Evolutionary conservation across 2,329 filamentous ascomycete genomes (phyloP).

Genomic region (Exophiala lecanii-corni): DNA sequence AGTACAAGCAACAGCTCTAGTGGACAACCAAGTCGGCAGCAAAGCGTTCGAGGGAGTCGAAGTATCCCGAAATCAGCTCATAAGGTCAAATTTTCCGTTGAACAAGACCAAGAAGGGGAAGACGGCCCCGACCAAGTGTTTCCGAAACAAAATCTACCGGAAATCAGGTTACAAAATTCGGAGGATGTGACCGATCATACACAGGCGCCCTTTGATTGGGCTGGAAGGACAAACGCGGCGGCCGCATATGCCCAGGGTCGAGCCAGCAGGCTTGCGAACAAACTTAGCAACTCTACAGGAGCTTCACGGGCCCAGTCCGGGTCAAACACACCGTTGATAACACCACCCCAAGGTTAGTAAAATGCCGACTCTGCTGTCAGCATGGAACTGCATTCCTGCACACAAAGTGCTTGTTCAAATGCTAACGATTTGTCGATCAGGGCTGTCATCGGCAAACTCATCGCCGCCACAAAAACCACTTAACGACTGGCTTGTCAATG

Average conservation of each 20-base stretch:
- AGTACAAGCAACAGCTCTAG: conserved; percentile 12
- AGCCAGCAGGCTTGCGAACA: conserved; percentile 17
- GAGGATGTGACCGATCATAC: conserved; percentile 17
- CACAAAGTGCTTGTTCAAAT: too few species aligned
- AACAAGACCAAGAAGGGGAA: conserved; percentile 4
- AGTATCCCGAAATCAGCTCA: conserved; percentile 6
- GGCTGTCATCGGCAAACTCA: conserved; percentile 14
- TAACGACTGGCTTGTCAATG: conserved; percentile 20
- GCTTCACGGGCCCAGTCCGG: not conserved
- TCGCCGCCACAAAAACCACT: conserved; percentile 18
- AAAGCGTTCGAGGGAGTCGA: conserved; percentile 4
- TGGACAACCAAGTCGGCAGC: conserved; percentile 2
- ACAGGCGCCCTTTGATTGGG: conserved; percentile 10
- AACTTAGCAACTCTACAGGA: conserved; percentile 10
- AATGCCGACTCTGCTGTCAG: too few species aligned
- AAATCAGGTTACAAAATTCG: conserved; percentile 13
- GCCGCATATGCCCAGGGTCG: conserved; percentile 18
- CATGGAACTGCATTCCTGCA: too few species aligned
- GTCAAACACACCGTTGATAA: conserved; percentile 4
- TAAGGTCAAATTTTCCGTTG: conserved; percentile 20
- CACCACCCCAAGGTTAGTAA: not conserved
- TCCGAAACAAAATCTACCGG: conserved; percentile 5
- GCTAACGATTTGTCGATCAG: not conserved
- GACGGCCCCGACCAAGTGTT: not conserved
- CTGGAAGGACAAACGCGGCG: conserved; percentile 16